These are phyloP conservation scores for Tylopilus cervinicoccineus DNA, from an alignment of 768 basidiomycete species.

Conservation along the genomic window DNA sequence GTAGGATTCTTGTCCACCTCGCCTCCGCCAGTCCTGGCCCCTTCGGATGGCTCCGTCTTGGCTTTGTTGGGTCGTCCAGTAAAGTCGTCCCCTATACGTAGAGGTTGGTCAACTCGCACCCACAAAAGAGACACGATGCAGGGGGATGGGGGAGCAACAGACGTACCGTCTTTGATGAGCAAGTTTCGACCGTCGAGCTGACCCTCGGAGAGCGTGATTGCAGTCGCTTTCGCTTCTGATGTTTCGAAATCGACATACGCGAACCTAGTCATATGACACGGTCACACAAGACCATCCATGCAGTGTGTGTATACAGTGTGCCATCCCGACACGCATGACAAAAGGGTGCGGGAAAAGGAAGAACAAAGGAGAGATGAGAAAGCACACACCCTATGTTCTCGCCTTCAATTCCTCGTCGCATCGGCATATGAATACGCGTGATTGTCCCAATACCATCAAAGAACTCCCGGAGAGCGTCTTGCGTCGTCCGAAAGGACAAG, in stretches of 20 bases:
- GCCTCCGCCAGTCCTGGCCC: slow-evolving; percentile 20
- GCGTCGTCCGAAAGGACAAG: slow-evolving; percentile 83
- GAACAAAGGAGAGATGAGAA: background rate
- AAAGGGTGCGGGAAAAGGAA: background rate
- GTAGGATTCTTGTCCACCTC: slow-evolving; percentile 31
- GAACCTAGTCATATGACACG: slow-evolving; percentile 50
- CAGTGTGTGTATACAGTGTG: too few relatives aligned
- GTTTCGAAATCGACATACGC: slow-evolving; percentile 95
- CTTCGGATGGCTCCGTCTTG: slow-evolving; percentile 31
- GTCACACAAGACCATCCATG: slow-evolving; percentile 7
- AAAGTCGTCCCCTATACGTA: slow-evolving; percentile 63
- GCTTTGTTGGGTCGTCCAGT: slow-evolving; percentile 56
- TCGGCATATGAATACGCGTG: slow-evolving; percentile 84
- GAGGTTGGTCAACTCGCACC: background rate
- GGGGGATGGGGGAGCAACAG: background rate
- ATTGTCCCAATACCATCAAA: slow-evolving; percentile 72
- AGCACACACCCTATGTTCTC: slow-evolving; percentile 76
- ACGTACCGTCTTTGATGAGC: slow-evolving; percentile 88
- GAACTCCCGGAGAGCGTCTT: slow-evolving; percentile 63
- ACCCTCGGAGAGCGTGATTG: slow-evolving; percentile 79
- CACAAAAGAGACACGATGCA: background rate
- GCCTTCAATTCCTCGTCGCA: slow-evolving; percentile 54
- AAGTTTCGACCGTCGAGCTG: slow-evolving; percentile 80
- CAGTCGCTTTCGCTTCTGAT: slow-evolving; percentile 65
- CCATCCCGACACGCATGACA: slow-evolving; percentile 6